Evolutionary conservation across 805 yeast species (phyloP).

Genomic region (Pichia pseudocactophila): DNA sequence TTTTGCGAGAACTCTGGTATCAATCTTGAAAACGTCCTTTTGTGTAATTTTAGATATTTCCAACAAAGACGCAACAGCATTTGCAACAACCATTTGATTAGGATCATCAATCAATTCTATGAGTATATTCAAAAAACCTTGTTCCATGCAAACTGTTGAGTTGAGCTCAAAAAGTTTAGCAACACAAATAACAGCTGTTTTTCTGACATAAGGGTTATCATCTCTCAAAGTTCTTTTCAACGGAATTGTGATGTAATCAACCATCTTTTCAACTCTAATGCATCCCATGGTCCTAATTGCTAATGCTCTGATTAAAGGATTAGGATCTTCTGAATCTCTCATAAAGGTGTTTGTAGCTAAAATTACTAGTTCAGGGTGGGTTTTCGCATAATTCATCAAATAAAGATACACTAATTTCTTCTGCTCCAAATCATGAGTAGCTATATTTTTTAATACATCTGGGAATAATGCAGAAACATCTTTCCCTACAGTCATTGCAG

Average conservation of each 20-base stretch:
- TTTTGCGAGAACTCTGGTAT: slow-evolving; percentile 41
- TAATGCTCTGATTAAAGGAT: slow-evolving; percentile 89
- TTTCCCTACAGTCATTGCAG: slow-evolving; percentile 97
- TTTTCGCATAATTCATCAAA: slow-evolving; percentile 94
- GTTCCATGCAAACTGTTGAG: slow-evolving; percentile 71
- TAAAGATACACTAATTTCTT: slow-evolving; percentile 92
- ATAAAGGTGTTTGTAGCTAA: slow-evolving; percentile 96
- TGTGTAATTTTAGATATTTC: slow-evolving; percentile 46
- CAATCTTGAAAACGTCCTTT: slow-evolving; percentile 28
- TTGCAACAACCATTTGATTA: slow-evolving; percentile 96
- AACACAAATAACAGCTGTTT: slow-evolving; percentile 95
- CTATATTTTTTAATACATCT: slow-evolving; percentile 90
- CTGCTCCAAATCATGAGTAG: slow-evolving; percentile 93
- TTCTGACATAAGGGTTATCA: slow-evolving; percentile 94
- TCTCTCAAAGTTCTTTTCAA: slow-evolving; percentile 75
- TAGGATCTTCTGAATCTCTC: slow-evolving; percentile 89
- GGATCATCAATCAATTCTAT: slow-evolving; percentile 67
- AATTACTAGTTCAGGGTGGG: slow-evolving; percentile 92
- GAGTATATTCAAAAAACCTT: slow-evolving; percentile 70
- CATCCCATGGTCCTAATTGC: slow-evolving; percentile 99
- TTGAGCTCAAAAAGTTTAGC: slow-evolving; percentile 88
- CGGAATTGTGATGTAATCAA: slow-evolving; percentile 90
- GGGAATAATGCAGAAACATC: slow-evolving; percentile 94
- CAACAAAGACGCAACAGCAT: slow-evolving; percentile 76
- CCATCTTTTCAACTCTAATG: slow-evolving; percentile 89